phyloP scores from a whole-genome alignment of 257 asterid genomes.

The Buddleja alternifolia region DNA sequence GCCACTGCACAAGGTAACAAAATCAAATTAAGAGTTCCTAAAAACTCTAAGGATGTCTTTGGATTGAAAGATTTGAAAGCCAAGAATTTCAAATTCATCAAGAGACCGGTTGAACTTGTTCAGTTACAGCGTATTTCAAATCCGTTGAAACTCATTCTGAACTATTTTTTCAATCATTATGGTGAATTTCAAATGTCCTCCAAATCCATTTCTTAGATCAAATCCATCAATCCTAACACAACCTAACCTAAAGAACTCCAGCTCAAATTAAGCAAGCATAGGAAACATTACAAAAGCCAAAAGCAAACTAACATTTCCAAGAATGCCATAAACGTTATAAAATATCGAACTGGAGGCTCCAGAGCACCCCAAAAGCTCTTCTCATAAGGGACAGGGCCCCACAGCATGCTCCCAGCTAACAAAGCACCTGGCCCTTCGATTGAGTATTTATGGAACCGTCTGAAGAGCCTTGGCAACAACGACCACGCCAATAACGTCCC shows the following conservation, averaged over 20 bases:
- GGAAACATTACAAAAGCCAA: slow-evolving; percentile 14
- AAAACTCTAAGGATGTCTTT: not conserved
- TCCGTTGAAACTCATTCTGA: no score
- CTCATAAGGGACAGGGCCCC: slow-evolving; percentile 86
- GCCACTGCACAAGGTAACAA: slow-evolving; percentile 53
- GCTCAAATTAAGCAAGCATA: not conserved
- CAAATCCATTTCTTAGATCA: no score
- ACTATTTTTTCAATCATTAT: no score
- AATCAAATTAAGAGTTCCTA: slow-evolving; percentile 19
- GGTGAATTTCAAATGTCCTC: no score
- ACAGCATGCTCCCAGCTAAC: slow-evolving; percentile 56
- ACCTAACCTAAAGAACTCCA: not conserved
- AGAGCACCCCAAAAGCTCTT: slow-evolving; percentile 90
- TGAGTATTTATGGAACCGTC: slow-evolving; percentile 68
- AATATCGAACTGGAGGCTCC: slow-evolving; percentile 82
- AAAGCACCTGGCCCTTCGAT: slow-evolving; percentile 70
- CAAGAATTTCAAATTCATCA: no score
- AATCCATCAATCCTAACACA: no score
- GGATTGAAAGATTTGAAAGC: no score
- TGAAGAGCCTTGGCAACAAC: slow-evolving; percentile 73
- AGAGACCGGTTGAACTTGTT: no score
- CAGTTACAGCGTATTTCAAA: no score
- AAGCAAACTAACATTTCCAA: slow-evolving; percentile 64
- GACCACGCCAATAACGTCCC: slow-evolving; percentile 82
- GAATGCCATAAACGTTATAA: slow-evolving; percentile 74